A percentile compares a stretch with the other conserved stretches of the same genome.
Conservation (phyloP, 139 green algal genomes). For the Tetratostichococcus sp. region DNA sequence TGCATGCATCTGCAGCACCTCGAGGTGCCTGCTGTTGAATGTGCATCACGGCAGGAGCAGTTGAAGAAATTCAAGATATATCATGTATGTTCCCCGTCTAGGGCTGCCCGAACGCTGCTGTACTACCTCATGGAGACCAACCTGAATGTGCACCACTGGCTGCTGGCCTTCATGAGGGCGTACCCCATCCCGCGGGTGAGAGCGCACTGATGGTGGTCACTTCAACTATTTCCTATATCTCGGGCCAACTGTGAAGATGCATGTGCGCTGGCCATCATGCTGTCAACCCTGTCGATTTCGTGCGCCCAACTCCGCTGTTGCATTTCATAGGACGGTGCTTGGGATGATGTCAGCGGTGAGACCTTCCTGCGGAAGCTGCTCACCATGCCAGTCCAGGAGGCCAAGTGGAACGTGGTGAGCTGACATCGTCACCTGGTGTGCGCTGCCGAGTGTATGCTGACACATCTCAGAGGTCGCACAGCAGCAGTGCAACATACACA, state of each 20-base stretch:
- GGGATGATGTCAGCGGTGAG: constrained; percentile 80
- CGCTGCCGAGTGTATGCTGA: too few relatives aligned
- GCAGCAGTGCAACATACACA: too few relatives aligned
- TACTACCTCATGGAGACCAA: constrained; percentile 74
- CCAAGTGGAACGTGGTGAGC: constrained; percentile 25
- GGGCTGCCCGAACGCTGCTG: constrained; percentile 66
- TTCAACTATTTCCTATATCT: too few relatives aligned
- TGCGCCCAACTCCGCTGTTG: too few relatives aligned
- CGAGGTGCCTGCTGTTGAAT: too few relatives aligned
- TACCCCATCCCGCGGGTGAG: constrained; percentile 62
- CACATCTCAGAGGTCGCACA: too few relatives aligned
- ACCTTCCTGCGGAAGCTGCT: constrained; percentile 75
- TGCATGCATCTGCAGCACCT: background rate
- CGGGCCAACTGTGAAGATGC: too few relatives aligned
- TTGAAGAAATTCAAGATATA: too few relatives aligned
- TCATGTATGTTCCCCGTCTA: constrained; percentile 11
- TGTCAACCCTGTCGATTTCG: too few relatives aligned
- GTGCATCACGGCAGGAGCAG: too few relatives aligned
- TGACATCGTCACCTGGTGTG: background rate
- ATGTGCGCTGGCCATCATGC: too few relatives aligned
- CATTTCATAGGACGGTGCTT: constrained; percentile 47
- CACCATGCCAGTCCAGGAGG: constrained; percentile 52
- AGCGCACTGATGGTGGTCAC: background rate
- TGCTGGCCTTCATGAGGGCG: constrained; percentile 43
- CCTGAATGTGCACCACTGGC: constrained; percentile 59